Evolutionary conservation across 2,329 filamentous ascomycete species (phyloP).

Genomic region (Xylaria sp.): DNA sequence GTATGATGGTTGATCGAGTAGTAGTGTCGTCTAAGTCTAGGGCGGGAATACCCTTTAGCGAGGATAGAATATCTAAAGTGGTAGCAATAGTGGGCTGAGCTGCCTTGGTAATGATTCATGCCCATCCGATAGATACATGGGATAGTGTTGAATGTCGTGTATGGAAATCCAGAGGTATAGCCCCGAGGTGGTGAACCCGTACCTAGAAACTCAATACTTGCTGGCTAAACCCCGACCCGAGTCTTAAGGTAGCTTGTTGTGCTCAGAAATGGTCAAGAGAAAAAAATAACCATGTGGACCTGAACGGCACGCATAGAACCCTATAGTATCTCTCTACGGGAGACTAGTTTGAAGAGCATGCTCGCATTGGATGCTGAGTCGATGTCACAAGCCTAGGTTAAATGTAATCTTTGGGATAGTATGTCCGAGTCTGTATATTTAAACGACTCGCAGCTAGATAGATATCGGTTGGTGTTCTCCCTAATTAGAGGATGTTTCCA

Average conservation of each 20-base stretch:
- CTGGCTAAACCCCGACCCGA: not conserved
- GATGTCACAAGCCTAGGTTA: not conserved
- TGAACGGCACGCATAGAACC: not conserved
- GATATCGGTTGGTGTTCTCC: not conserved
- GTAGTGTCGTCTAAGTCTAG: not conserved
- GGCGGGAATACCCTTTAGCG: not conserved
- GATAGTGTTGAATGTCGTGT: not conserved
- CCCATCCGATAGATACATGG: too few species aligned
- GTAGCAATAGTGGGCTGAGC: not conserved
- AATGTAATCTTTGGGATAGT: not conserved
- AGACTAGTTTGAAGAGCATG: not conserved
- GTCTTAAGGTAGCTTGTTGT: not conserved
- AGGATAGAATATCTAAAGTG: too few species aligned
- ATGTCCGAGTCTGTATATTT: conserved; percentile 1
- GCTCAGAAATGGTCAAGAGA: not conserved
- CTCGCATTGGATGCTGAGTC: not conserved
- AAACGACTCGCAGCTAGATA: not conserved
- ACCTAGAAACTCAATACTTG: not conserved
- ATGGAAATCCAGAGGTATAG: not conserved
- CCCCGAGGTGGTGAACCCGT: not conserved
- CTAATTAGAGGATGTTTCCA: not conserved
- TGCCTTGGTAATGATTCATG: not conserved
- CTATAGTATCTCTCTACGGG: not conserved
- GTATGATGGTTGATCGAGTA: too few species aligned
- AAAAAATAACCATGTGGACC: not conserved